phyloP scores from a whole-genome alignment of 208 protist species.

The Leishmania turanica region DNA sequence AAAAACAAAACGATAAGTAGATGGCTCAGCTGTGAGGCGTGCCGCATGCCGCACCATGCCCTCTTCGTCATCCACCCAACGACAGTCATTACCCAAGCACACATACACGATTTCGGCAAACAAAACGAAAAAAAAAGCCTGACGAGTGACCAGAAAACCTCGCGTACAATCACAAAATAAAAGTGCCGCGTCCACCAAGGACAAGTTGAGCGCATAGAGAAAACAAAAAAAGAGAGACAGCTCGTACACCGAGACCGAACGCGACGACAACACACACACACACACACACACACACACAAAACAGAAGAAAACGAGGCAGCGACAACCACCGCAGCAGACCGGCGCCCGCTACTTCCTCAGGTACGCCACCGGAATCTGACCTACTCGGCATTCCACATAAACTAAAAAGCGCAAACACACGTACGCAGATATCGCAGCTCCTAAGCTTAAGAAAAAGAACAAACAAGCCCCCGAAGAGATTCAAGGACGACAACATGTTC shows the following conservation, averaged over 20 bases:
- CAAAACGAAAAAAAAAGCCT: neutral
- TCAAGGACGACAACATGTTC: neutral
- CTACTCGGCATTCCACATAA: neutral
- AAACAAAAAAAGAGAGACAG: neutral
- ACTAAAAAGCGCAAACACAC: neutral
- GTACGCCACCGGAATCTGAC: neutral
- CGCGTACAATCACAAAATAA: neutral
- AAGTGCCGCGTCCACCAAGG: neutral
- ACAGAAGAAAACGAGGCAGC: neutral
- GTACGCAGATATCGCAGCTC: neutral
- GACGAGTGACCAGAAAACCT: neutral
- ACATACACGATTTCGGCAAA: neutral
- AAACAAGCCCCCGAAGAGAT: neutral
- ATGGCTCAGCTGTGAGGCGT: neutral
- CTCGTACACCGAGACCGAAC: neutral
- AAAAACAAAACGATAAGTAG: neutral
- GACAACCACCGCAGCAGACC: neutral
- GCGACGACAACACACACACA: no score
- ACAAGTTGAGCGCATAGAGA: neutral
- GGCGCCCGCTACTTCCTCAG: neutral
- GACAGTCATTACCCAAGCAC: neutral
- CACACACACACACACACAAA: no score
- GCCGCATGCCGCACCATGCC: neutral
- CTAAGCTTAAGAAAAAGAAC: neutral
- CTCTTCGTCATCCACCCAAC: neutral